Conservation (phyloP, 2,329 filamentous ascomycete species). For the Talaromyces sp. region DNA sequence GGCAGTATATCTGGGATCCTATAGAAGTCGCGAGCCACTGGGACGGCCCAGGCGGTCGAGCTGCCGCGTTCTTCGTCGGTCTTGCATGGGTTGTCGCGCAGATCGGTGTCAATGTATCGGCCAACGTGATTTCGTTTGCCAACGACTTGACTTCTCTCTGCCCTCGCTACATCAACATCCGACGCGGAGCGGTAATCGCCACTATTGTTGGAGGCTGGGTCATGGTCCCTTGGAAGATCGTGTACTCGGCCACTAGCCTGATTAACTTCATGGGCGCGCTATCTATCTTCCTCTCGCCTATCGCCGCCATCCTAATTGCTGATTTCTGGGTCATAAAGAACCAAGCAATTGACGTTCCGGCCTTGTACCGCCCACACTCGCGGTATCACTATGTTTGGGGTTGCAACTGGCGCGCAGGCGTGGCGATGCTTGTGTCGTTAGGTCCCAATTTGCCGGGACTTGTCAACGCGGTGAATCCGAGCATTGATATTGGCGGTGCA, state of each 20-base stretch:
- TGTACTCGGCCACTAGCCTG: slow-evolving; percentile 31
- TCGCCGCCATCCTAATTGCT: slow-evolving; percentile 38
- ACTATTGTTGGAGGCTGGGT: slow-evolving; percentile 35
- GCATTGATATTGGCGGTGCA: slow-evolving; percentile 16
- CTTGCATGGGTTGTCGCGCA: slow-evolving; percentile 39
- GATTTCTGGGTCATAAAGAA: slow-evolving; percentile 41
- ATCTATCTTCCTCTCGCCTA: slow-evolving; percentile 36
- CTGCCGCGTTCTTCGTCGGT: slow-evolving; percentile 27
- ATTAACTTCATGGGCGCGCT: slow-evolving; percentile 20
- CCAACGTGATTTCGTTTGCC: slow-evolving; percentile 50
- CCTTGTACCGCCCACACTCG: slow-evolving; percentile 39
- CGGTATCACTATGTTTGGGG: slow-evolving; percentile 34
- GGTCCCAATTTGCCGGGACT: slow-evolving; percentile 26
- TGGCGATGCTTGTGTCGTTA: slow-evolving; percentile 30
- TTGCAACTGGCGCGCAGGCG: slow-evolving; percentile 28
- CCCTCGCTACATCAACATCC: slow-evolving; percentile 51
- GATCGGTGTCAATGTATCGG: slow-evolving; percentile 51
- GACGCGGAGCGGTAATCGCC: slow-evolving; percentile 45
- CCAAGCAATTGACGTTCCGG: slow-evolving; percentile 37
- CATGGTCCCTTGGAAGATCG: slow-evolving; percentile 27
- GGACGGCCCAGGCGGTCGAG: slow-evolving; percentile 20
- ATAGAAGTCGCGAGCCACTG: slow-evolving; percentile 24
- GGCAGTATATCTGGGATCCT: slow-evolving; percentile 24
- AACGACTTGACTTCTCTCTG: slow-evolving; percentile 52
- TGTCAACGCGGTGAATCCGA: slow-evolving; percentile 20